Base-by-base conservation (phyloP, 140 eudicot genomes). In the Ambrosia hybrid region DNA sequence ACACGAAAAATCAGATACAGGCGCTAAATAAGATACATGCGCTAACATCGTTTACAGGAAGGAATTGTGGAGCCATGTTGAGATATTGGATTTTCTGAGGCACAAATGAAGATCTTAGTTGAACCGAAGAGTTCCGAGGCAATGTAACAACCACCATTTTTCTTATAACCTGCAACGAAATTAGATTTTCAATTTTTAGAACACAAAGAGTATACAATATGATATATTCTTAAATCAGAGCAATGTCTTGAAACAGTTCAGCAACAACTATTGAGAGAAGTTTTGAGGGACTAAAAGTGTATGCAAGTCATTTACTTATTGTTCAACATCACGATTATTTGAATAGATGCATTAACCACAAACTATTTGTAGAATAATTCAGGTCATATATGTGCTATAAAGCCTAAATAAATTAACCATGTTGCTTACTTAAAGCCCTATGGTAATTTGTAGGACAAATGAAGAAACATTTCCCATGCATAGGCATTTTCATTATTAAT, bases 71-170 rank as follows among this genome's bases (percentile, higher is more conserved):
- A 9, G 21, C 13, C 46, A 26, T 39, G 63, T 45, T 39, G 48
- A 41, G 68, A 57, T 58, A 17, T 45, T 11, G 83, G 16, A 72
- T 36, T 21, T 69, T 79, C 46, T 59, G 72, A 60, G 73, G 71
- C 43, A 45, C 5, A 2, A 61, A 26, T 3, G 74, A 65, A 9
- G 78, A 73, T 67, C 71, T 61, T 15, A 67, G 43, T 9, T 60
- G 73, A 73, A 65, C 30, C 9, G 60, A 12, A 26, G 81, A 63
- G 79, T 70, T 74, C 45, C 79, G 81, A 58, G 73, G 52, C 13
- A 68, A 55, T 14, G 78, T 21, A 10, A 57, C 38, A 63, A 64
- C 74, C 53, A 73, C 83, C 85, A 84, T 84, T 11, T 4, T 73
- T 37, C 4, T 13, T 73, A 59, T 73, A 63, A 71, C 16, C 82